Evolutionary conservation across 2,329 filamentous ascomycete genomes (phyloP), one percentile per base, ranked within the genome.

Genomic region (Calonectria crousiana): DNA sequence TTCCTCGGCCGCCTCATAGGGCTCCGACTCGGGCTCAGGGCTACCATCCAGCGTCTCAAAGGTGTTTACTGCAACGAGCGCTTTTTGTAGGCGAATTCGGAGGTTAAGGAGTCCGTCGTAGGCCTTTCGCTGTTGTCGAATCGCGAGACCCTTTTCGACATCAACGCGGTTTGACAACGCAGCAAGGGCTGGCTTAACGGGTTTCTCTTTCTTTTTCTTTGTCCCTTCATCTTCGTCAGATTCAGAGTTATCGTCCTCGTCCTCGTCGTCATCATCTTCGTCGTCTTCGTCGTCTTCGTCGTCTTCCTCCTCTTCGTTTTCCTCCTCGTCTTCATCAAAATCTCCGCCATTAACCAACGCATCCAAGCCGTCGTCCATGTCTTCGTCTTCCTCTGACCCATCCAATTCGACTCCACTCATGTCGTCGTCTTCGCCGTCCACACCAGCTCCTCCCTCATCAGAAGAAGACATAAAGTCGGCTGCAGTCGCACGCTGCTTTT

Each of bases 11-110:
- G 94, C 94, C 77, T 89, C 91, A 86, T 88, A 98, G 80, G 85
- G 92, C 82, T 90, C 86, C 18, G 85, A 82, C 41, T 85, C 84
- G 51, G 86, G 81, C 3, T 83, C 82, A 6, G 81, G 78, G 30
- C 82, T 84, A 18, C 84, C 84, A 1, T 88, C 85, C 2, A 89
- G 78, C 1, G 87, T 82, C 20, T 89, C 84, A 51, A 97, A 88
- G 1, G 95, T 93, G 84, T 98, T 98, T 32, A 93, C 91, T 0
- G 94, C 93, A 20, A 97, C 90, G 18, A 99, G 86, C 2, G 95
- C 95, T 84, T 98, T 98, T 84, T 99, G 97, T 23, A 99, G 87
- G 74, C 96, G 94, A 81, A 99, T 98, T 26, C 97, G 93, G 18
- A 95, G 91, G 85, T 98, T 98, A 38, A 99, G 90, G 0, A 98